A percentile compares a stretch with the other conserved stretches of the same genome.
phyloP scores from a whole-genome alignment of 768 basidiomycete species.

The Lactarius tabidus region DNA sequence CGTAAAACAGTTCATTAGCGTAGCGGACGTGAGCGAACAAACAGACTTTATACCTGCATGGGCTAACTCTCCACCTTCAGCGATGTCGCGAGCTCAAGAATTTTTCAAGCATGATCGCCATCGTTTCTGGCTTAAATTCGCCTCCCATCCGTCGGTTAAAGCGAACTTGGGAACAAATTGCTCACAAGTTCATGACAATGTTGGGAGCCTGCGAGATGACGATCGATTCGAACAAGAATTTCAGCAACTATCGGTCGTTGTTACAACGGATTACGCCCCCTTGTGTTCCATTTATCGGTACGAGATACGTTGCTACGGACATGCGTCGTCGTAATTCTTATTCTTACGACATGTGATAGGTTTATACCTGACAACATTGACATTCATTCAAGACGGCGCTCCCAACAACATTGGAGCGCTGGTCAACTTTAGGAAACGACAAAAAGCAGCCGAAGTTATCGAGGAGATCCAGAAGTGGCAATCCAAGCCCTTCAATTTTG shows the following conservation, averaged over 20 bases:
- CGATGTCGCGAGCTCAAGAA: constrained; percentile 87
- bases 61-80: constrained; percentile 38
- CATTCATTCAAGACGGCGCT: constrained; percentile 98
- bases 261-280: constrained; percentile 84
- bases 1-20: constrained; percentile 86
- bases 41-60: constrained; percentile 14
- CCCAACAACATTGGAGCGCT: constrained; percentile 77
- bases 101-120: constrained; percentile 95
- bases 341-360: constrained; percentile 45
- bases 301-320: constrained; percentile 27
- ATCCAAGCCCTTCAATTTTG: constrained; percentile 82
- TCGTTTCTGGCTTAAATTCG: constrained; percentile 90
- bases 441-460: constrained; percentile 94
- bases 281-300: constrained; percentile 96
- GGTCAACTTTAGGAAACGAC: constrained; percentile 95
- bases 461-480: constrained; percentile 97
- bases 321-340: neutral
- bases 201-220: constrained; percentile 82
- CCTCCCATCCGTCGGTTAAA: constrained; percentile 90
- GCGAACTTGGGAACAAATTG: constrained; percentile 90
- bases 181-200: constrained; percentile 63
- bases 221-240: constrained; percentile 91
- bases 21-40: constrained; percentile 74
- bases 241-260: constrained; percentile 82
- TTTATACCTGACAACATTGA: constrained; percentile 91